These are phyloP conservation scores for Lepiota brunneoincarnata DNA, from an alignment of 768 basidiomycete species.

Conservation along the genomic window DNA sequence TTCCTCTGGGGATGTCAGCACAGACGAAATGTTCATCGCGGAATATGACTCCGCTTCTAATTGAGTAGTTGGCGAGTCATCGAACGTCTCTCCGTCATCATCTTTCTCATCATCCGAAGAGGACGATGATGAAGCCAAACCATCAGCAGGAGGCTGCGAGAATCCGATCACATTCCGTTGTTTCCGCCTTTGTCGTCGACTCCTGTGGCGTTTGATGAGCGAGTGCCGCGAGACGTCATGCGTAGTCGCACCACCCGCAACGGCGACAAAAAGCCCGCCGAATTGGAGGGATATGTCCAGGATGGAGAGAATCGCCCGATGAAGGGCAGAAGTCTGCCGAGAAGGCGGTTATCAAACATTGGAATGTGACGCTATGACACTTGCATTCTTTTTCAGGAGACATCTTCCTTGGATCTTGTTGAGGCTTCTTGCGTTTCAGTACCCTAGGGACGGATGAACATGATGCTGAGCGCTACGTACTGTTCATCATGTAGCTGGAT, in stretches of 20 bases:
- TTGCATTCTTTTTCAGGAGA: conserved; percentile 60
- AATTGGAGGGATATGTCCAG: conserved; percentile 77
- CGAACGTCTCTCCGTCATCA: conserved; percentile 23
- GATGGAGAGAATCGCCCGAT: conserved; percentile 63
- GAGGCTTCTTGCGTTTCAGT: conserved; percentile 37
- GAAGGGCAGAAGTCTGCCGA: conserved; percentile 59
- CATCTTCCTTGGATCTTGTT: conserved; percentile 60
- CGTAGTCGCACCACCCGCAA: conserved; percentile 57
- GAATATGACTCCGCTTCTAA: conserved; percentile 35
- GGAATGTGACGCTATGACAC: conserved; percentile 8
- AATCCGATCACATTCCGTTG: conserved; percentile 63
- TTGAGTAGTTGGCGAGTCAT: no score
- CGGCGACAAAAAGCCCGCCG: conserved; percentile 56
- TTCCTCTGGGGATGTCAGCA: conserved; percentile 40
- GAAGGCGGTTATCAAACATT: not conserved
- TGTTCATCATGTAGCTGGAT: conserved; percentile 66
- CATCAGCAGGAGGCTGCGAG: conserved; percentile 33
- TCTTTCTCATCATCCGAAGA: conserved; percentile 47
- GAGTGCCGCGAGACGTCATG: conserved; percentile 55
- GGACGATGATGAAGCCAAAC: conserved; percentile 29
- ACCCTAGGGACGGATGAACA: not conserved
- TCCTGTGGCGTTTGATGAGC: conserved; percentile 56
- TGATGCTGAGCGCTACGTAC: conserved; percentile 38
- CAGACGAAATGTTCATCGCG: conserved; percentile 24
- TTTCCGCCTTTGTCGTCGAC: conserved; percentile 54